phyloP scores from a whole-genome alignment of 106 monocot species.

The Vanilla planifolia region DNA sequence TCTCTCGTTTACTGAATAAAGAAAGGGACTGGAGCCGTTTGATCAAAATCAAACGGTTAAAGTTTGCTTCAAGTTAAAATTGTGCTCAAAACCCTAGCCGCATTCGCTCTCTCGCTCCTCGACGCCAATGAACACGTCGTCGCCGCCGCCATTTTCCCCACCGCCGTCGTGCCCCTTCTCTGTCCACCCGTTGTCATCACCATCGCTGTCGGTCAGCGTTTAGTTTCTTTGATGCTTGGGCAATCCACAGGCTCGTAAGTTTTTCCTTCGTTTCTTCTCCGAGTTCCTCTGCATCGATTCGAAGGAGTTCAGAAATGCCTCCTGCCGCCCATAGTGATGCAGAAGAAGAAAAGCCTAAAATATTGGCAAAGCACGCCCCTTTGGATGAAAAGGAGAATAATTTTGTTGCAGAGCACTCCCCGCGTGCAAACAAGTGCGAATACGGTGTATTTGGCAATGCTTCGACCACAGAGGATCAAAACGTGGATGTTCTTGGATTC shows the following conservation, averaged over 20 bases:
- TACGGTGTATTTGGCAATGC: not conserved
- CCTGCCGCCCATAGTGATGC: not conserved
- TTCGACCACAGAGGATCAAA: constrained; percentile 4
- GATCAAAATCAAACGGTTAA: constrained; percentile 3
- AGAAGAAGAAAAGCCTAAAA: not conserved
- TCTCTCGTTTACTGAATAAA: no score
- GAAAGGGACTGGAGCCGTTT: not conserved
- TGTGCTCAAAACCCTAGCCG: not conserved
- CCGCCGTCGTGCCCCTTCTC: not conserved
- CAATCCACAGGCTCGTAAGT: not conserved
- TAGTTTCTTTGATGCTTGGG: not conserved
- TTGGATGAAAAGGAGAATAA: not conserved
- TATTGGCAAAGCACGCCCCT: not conserved
- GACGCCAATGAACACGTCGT: no score
- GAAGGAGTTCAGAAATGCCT: not conserved
- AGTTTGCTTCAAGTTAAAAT: not conserved
- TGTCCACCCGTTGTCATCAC: not conserved
- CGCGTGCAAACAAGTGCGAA: not conserved
- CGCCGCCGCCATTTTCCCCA: not conserved
- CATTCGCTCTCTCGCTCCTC: no score
- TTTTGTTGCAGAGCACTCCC: not conserved
- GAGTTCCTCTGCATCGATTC: not conserved
- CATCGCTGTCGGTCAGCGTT: not conserved
- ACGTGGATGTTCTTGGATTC: constrained; percentile 18
- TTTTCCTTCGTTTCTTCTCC: not conserved